These are phyloP conservation scores for Alloascoidea hylecoeti DNA, from an alignment of 805 yeast species.

Conservation along the genomic window DNA sequence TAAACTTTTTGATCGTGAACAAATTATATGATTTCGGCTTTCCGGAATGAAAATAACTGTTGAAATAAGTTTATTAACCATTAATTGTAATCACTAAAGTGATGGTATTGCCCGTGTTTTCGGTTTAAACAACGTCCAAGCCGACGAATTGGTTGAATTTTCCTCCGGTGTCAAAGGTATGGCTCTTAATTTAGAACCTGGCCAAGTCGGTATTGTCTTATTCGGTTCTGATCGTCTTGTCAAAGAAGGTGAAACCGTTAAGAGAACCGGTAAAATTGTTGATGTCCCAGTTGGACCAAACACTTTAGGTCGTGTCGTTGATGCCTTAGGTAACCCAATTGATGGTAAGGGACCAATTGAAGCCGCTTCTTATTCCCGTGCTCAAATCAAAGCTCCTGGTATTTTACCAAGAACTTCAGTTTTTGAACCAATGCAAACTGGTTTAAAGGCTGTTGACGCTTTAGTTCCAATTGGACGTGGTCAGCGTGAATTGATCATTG, in stretches of 20 bases:
- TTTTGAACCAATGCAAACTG: slow-evolving; percentile 99
- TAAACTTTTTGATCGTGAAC: slow-evolving; percentile 5
- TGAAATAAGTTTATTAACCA: neutral
- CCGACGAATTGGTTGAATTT: slow-evolving; percentile 99
- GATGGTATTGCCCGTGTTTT: slow-evolving; percentile 99
- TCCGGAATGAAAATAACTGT: neutral
- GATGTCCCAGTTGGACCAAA: slow-evolving; percentile 99
- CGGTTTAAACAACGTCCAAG: slow-evolving; percentile 99
- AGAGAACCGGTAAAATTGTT: slow-evolving; percentile 99
- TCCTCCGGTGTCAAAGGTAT: slow-evolving; percentile 99
- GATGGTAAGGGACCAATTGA: slow-evolving; percentile 99
- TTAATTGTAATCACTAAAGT: slow-evolving; percentile 29
- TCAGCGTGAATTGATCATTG: slow-evolving; percentile 99
- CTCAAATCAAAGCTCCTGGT: slow-evolving; percentile 99
- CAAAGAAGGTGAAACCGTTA: slow-evolving; percentile 98
- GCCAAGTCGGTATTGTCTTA: slow-evolving; percentile 99
- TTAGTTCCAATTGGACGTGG: slow-evolving; percentile 99
- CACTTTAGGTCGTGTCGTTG: slow-evolving; percentile 97
- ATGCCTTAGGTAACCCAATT: slow-evolving; percentile 98
- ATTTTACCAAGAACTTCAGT: slow-evolving; percentile 98
- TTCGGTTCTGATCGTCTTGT: slow-evolving; percentile 98
- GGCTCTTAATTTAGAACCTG: slow-evolving; percentile 99
- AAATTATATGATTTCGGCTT: neutral
- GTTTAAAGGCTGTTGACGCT: slow-evolving; percentile 98
- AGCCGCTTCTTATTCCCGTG: slow-evolving; percentile 75